phyloP scores from a whole-genome alignment of 176 grass and related monocot species.

The Canna indica region DNA sequence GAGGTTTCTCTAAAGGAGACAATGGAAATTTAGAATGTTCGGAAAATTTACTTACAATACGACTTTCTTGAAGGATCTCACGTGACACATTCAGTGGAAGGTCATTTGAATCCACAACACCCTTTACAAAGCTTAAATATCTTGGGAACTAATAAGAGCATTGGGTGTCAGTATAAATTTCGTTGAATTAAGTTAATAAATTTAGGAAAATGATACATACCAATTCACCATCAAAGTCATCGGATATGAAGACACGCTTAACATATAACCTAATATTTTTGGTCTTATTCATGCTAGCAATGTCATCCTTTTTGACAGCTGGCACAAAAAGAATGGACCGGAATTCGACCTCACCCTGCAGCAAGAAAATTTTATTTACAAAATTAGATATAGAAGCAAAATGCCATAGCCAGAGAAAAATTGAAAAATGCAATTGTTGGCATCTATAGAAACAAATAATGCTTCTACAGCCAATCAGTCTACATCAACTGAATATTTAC shows the following conservation, averaged over 20 bases:
- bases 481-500: neutral
- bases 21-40: neutral
- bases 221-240: constrained; percentile 92
- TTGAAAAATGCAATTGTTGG: neutral
- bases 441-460: neutral
- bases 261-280: constrained; percentile 96
- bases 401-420: neutral
- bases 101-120: constrained; percentile 95
- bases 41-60: constrained; percentile 60
- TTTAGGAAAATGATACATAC: constrained; percentile 29
- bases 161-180: constrained; percentile 12
- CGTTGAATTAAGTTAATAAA: neutral
- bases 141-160: constrained; percentile 65
- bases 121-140: constrained; percentile 97
- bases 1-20: neutral
- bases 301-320: constrained; percentile 68
- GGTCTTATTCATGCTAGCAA: constrained; percentile 73
- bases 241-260: constrained; percentile 94
- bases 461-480: neutral
- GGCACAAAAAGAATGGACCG: constrained; percentile 95
- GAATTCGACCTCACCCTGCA: constrained; percentile 97
- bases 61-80: constrained; percentile 99
- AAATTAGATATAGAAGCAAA: neutral
- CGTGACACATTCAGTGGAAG: constrained; percentile 97
- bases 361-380: constrained; percentile 11